phyloP scores from a whole-genome alignment of 441 rosid genomes.

The Erodium moschatum region DNA sequence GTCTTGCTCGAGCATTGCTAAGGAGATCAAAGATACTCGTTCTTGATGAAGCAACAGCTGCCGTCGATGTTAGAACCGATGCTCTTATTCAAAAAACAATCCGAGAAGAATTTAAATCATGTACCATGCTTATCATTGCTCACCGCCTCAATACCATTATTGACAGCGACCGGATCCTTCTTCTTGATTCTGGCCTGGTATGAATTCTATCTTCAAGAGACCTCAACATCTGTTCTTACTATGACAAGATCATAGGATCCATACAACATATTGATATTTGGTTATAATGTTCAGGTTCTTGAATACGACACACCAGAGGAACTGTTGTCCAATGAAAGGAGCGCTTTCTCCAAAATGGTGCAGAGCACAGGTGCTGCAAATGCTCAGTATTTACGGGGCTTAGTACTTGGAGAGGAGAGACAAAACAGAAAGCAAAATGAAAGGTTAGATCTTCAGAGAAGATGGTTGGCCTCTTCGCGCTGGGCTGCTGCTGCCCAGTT shows the following conservation, averaged over 20 bases:
- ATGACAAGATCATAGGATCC: background rate
- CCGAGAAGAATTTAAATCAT: constrained; percentile 79
- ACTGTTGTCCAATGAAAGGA: constrained; percentile 50
- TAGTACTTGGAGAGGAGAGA: constrained; percentile 46
- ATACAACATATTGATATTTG: background rate
- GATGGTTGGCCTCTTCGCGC: constrained; percentile 82
- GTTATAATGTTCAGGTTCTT: constrained; percentile 44
- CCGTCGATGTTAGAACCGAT: constrained; percentile 92
- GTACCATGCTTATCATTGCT: constrained; percentile 89
- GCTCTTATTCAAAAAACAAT: constrained; percentile 89
- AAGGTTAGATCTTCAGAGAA: constrained; percentile 49
- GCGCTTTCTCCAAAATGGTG: constrained; percentile 88
- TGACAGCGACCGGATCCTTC: constrained; percentile 71
- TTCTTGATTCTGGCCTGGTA: constrained; percentile 85
- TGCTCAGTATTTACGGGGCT: constrained; percentile 74
- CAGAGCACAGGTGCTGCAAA: constrained; percentile 90
- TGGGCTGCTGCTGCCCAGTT: constrained; percentile 94
- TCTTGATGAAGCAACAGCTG: constrained; percentile 96
- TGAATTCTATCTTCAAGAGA: constrained; percentile 14
- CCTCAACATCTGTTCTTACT: background rate
- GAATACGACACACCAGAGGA: constrained; percentile 68
- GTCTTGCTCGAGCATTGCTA: constrained; percentile 86
- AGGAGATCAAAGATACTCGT: constrained; percentile 91
- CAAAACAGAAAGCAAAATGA: constrained; percentile 27
- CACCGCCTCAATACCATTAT: constrained; percentile 86